These are phyloP conservation scores for Pterocarpus santalinus DNA, from an alignment of 306 rosid genomes.

Conservation along the genomic window DNA sequence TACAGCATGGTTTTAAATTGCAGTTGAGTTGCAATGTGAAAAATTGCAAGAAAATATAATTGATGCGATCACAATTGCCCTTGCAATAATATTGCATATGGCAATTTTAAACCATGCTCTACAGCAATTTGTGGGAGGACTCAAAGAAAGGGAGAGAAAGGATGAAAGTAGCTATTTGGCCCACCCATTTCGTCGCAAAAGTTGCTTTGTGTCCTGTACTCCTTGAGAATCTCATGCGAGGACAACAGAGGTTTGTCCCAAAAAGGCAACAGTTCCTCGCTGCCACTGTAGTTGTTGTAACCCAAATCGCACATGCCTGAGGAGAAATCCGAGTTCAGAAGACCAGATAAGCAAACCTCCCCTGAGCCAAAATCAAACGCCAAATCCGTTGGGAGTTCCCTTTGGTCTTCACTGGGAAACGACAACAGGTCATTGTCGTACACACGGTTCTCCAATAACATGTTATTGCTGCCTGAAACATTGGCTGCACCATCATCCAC, in stretches of 20 bases:
- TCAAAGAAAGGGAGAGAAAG: constrained; percentile 2
- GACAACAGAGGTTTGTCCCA: constrained; percentile 19
- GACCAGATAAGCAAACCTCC: constrained; percentile 25
- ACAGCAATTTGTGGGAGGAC: background rate
- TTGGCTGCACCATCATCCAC: background rate
- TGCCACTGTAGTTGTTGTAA: background rate
- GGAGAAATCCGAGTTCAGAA: constrained; percentile 34
- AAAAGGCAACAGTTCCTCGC: background rate
- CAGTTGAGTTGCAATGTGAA: too few species aligned
- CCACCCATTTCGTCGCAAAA: background rate
- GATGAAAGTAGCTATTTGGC: background rate
- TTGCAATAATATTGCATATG: too few species aligned
- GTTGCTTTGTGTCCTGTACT: background rate
- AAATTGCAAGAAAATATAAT: too few species aligned
- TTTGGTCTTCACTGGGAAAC: background rate
- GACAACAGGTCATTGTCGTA: background rate
- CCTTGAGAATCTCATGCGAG: constrained; percentile 28
- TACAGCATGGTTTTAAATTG: too few species aligned
- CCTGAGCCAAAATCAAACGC: constrained; percentile 16
- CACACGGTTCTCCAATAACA: background rate
- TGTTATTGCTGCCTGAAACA: background rate
- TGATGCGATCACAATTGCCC: too few species aligned
- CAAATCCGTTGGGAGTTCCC: background rate
- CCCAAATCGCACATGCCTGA: background rate
- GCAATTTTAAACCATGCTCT: too few species aligned